These are phyloP conservation scores for Globisporangium paroecandrum DNA, from an alignment of 352 stramenopile species.

Conservation along the genomic window DNA sequence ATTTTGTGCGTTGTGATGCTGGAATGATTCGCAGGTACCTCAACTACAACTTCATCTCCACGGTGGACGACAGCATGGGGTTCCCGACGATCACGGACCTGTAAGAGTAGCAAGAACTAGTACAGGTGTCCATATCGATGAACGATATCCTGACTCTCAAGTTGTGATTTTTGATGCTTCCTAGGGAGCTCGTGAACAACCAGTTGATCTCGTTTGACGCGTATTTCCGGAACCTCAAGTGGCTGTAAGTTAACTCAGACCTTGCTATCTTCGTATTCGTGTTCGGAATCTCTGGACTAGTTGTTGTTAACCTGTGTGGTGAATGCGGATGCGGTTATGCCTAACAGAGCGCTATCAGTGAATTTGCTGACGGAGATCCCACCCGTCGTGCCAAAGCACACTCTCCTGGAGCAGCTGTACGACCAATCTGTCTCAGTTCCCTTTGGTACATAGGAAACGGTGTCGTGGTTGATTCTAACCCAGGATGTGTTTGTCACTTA, in stretches of 20 bases:
- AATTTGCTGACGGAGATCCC: slow-evolving; percentile 4
- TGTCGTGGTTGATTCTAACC: background rate
- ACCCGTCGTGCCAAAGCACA: background rate
- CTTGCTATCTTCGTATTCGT: background rate
- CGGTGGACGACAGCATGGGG: background rate
- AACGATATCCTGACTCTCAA: background rate
- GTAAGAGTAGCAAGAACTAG: background rate
- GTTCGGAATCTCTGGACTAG: background rate
- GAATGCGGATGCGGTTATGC: background rate
- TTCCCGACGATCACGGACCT: background rate
- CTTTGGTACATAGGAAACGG: too few species aligned
- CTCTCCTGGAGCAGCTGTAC: background rate
- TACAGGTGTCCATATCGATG: background rate
- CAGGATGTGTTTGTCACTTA: background rate
- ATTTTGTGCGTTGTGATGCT: background rate
- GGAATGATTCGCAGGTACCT: background rate
- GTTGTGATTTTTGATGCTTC: background rate
- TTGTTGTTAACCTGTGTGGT: background rate
- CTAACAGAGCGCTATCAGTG: background rate
- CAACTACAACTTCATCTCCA: slow-evolving; percentile 5
- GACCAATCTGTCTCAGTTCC: background rate
- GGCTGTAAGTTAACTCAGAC: background rate
- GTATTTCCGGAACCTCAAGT: background rate
- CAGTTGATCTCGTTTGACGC: background rate
- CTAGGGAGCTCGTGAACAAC: background rate